Evolutionary conservation across 441 rosid species (phyloP).

Genomic region (Flueggea neowawraea): DNA sequence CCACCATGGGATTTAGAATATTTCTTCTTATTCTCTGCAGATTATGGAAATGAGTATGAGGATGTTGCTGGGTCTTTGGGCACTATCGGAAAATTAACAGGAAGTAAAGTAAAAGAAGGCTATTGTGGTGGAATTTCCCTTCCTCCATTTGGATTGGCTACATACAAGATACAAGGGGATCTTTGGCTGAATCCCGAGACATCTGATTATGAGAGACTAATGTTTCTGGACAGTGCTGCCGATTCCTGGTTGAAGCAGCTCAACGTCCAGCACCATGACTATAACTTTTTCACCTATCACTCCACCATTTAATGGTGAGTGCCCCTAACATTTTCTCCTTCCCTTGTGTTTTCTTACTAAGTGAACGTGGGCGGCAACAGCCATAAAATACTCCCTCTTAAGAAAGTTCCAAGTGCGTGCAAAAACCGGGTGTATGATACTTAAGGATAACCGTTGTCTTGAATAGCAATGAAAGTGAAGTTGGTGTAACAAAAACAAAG

Average conservation of each 20-base stretch:
- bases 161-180: constrained; percentile 76
- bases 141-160: constrained; percentile 61
- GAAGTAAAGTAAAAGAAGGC: constrained; percentile 15
- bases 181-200: constrained; percentile 50
- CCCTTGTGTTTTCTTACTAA: background rate
- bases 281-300: constrained; percentile 45
- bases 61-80: background rate
- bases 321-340: background rate
- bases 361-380: too few relatives aligned
- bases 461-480: too few relatives aligned
- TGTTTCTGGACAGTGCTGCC: constrained; percentile 47
- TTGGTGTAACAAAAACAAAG: too few relatives aligned
- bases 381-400: too few relatives aligned
- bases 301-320: constrained; percentile 19
- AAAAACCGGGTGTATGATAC: too few relatives aligned
- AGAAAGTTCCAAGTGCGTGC: too few relatives aligned
- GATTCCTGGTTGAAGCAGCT: constrained; percentile 92
- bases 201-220: constrained; percentile 41
- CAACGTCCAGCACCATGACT: constrained; percentile 67
- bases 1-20: background rate
- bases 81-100: background rate
- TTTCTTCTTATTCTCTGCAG: constrained; percentile 19
- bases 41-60: constrained; percentile 22
- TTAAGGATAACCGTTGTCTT: too few relatives aligned
- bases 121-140: constrained; percentile 34